A percentile compares a stretch with the other conserved stretches of the same genome.
Conservation (phyloP, 106 monocot genomes). For the Gastrodia elata region DNA sequence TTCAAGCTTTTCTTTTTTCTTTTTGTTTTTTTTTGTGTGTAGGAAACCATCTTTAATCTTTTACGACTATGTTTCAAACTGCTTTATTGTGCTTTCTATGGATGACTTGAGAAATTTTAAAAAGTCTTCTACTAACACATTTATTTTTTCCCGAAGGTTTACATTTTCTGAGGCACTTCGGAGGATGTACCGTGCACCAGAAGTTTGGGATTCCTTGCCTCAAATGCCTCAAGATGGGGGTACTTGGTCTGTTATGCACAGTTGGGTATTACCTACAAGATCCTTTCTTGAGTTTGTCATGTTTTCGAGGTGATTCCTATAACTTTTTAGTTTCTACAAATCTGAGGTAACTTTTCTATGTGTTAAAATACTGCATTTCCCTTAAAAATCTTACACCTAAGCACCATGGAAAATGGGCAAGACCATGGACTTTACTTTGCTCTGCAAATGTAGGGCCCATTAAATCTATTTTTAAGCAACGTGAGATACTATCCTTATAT, state of each 20-base stretch:
- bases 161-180: slow-evolving; percentile 51
- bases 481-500: too few species aligned
- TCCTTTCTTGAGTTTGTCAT: slow-evolving; percentile 95
- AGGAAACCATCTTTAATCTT: too few species aligned
- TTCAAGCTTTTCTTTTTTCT: too few species aligned
- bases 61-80: neutral
- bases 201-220: slow-evolving; percentile 60
- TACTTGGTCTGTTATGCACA: slow-evolving; percentile 87
- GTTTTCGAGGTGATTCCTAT: slow-evolving; percentile 70
- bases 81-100: neutral
- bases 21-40: too few species aligned
- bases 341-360: too few species aligned
- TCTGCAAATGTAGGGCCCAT: too few species aligned
- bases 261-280: slow-evolving; percentile 86
- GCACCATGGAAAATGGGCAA: too few species aligned
- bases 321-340: neutral
- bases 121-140: neutral
- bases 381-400: too few species aligned
- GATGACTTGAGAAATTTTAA: neutral
- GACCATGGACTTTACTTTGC: too few species aligned
- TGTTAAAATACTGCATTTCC: too few species aligned
- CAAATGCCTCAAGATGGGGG: slow-evolving; percentile 64
- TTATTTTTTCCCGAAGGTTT: slow-evolving; percentile 33
- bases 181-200: slow-evolving; percentile 57
- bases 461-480: too few species aligned